Conservation (phyloP, 768 basidiomycete genomes). For the Trametes cinnabarina region DNA sequence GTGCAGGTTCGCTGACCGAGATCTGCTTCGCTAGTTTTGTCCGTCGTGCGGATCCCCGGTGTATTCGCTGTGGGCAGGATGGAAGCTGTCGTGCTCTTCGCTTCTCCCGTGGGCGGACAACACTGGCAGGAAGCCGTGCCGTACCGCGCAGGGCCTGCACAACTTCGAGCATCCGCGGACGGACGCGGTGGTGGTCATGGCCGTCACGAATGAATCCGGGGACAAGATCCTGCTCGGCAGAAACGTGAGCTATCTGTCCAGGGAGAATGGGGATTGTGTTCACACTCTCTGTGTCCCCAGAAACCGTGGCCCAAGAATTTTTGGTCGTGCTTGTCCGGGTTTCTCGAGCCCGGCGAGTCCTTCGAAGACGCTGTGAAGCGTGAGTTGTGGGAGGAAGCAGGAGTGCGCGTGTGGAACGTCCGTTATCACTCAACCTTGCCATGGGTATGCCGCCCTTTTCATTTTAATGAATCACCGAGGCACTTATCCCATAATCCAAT, state of each 20-base stretch:
- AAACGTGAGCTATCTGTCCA: conserved; percentile 50
- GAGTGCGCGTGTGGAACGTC: conserved; percentile 78
- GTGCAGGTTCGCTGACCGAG: background rate
- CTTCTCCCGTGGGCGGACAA: conserved; percentile 75
- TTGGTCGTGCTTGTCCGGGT: conserved; percentile 91
- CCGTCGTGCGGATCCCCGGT: conserved; percentile 79
- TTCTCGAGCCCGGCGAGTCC: conserved; percentile 91
- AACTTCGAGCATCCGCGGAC: conserved; percentile 85
- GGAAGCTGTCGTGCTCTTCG: conserved; percentile 85
- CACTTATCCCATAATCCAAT: too few relatives aligned
- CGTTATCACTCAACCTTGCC: conserved; percentile 85
- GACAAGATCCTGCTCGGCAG: conserved; percentile 87
- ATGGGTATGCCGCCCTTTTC: conserved; percentile 79
- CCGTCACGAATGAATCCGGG: conserved; percentile 72
- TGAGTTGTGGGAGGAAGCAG: conserved; percentile 96
- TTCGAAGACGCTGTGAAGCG: conserved; percentile 91
- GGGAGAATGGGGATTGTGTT: background rate
- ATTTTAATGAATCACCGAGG: too few relatives aligned
- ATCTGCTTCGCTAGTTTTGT: conserved; percentile 61
- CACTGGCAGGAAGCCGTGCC: conserved; percentile 61
- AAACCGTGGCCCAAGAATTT: conserved; percentile 58
- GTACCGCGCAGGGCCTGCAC: conserved; percentile 78
- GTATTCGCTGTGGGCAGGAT: conserved; percentile 91
- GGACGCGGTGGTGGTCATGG: conserved; percentile 90
- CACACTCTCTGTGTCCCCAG: conserved; percentile 32